These are phyloP conservation scores for Rubia yunnanensis DNA, from an alignment of 257 asterid species.

Conservation along the genomic window DNA sequence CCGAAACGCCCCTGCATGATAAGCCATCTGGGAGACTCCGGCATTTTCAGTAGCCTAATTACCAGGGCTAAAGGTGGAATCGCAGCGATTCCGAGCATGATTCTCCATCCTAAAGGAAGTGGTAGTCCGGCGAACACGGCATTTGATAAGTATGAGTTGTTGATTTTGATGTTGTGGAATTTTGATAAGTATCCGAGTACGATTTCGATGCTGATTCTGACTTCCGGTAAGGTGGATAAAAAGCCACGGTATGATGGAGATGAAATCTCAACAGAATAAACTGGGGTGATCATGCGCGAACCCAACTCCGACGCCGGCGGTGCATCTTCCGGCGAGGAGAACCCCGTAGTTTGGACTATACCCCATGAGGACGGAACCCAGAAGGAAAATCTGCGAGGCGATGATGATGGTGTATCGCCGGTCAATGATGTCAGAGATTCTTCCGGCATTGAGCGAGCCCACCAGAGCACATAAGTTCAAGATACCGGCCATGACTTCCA, in stretches of 20 bases:
- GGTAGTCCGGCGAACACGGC: slow-evolving; percentile 30
- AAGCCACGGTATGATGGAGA: slow-evolving; percentile 58
- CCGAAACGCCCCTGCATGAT: slow-evolving; percentile 42
- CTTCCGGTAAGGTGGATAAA: slow-evolving; percentile 54
- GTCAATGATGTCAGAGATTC: slow-evolving; percentile 60
- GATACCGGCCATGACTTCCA: slow-evolving; percentile 57
- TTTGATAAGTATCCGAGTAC: slow-evolving; percentile 60
- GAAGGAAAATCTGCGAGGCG: slow-evolving; percentile 52
- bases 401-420: slow-evolving; percentile 44
- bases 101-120: slow-evolving; percentile 46
- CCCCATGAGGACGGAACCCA: slow-evolving; percentile 66
- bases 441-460: slow-evolving; percentile 63
- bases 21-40: slow-evolving; percentile 84
- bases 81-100: slow-evolving; percentile 72
- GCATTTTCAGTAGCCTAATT: slow-evolving; percentile 46
- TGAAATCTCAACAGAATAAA: slow-evolving; percentile 66
- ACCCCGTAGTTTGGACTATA: slow-evolving; percentile 45
- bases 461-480: slow-evolving; percentile 56
- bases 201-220: slow-evolving; percentile 57
- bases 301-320: slow-evolving; percentile 73
- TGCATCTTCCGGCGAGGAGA: slow-evolving; percentile 45
- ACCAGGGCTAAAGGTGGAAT: slow-evolving; percentile 50
- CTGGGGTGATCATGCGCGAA: slow-evolving; percentile 84
- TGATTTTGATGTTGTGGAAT: too few species aligned
- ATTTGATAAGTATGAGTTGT: too few species aligned